Conservation (phyloP, 257 asterid species). For the Solanum bulbocastanum region DNA sequence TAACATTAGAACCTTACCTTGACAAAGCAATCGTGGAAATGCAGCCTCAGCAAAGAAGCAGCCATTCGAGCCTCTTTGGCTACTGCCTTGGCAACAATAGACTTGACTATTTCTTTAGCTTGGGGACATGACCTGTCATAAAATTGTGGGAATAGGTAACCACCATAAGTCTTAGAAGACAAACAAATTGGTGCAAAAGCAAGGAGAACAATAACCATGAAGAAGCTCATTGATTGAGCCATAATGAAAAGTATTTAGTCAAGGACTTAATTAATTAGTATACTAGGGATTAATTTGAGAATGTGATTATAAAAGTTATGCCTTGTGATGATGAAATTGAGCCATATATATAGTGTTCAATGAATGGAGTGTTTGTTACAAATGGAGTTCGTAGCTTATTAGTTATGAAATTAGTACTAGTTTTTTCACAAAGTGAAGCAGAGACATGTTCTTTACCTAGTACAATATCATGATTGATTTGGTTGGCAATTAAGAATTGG, state of each 20-base stretch:
- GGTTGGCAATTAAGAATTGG: not conserved
- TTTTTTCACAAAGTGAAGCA: constrained; percentile 2
- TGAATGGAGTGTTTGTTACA: not conserved
- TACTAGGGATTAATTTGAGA: not conserved
- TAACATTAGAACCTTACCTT: constrained; percentile 30
- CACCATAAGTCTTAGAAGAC: constrained; percentile 30
- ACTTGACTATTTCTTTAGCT: constrained; percentile 46
- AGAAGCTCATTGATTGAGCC: constrained; percentile 29
- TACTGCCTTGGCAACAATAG: constrained; percentile 67
- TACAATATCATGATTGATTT: not conserved
- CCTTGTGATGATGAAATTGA: not conserved
- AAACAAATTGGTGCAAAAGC: constrained; percentile 48
- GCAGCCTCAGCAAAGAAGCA: constrained; percentile 80
- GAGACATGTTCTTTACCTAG: not conserved
- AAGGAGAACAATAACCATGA: constrained; percentile 27
- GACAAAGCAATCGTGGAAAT: constrained; percentile 92
- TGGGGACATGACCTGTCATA: constrained; percentile 65
- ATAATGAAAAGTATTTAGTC: constrained; percentile 9
- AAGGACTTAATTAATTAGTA: not conserved
- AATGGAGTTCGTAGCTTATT: constrained; percentile 49
- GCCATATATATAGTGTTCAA: not conserved
- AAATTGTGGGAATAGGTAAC: constrained; percentile 69
- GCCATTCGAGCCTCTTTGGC: constrained; percentile 86
- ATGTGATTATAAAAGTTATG: not conserved
- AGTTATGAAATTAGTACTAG: constrained; percentile 13